A percentile compares a stretch with the other conserved stretches of the same genome.
These are phyloP conservation scores for Quercus bicolor DNA, from an alignment of 306 rosid species.

Conservation along the genomic window DNA sequence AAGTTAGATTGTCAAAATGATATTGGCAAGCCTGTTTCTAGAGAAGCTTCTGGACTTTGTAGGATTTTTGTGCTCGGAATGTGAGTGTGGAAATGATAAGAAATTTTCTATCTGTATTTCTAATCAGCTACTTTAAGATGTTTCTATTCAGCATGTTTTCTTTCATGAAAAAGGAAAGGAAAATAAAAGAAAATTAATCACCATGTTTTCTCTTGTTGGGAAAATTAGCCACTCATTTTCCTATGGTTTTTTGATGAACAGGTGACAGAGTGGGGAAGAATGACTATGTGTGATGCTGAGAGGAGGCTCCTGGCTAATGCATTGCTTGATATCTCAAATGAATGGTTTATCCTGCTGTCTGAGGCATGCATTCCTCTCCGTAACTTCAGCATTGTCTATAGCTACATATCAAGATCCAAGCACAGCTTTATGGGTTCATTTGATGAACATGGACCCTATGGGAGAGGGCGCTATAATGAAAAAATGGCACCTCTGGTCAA, in stretches of 20 bases:
- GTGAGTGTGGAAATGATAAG: slow-evolving; percentile 6
- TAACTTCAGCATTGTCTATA: slow-evolving; percentile 70
- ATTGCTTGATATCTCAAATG: slow-evolving; percentile 87
- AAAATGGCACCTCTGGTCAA: slow-evolving; percentile 85
- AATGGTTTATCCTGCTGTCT: slow-evolving; percentile 90
- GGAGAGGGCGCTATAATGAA: slow-evolving; percentile 82
- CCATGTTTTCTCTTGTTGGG: neutral
- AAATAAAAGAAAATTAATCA: neutral
- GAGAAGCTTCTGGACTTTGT: neutral
- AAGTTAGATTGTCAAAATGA: slow-evolving; percentile 6
- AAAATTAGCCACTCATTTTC: neutral
- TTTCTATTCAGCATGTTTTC: neutral
- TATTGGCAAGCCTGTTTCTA: neutral
- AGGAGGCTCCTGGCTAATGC: slow-evolving; percentile 95
- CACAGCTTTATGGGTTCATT: slow-evolving; percentile 85
- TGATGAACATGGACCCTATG: slow-evolving; percentile 87
- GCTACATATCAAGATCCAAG: slow-evolving; percentile 66
- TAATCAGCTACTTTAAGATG: slow-evolving; percentile 14
- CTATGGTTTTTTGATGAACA: slow-evolving; percentile 23
- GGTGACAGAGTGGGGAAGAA: slow-evolving; percentile 96
- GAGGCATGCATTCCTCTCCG: slow-evolving; percentile 94
- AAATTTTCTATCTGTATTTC: neutral
- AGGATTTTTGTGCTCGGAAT: neutral
- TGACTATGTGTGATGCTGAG: slow-evolving; percentile 97
- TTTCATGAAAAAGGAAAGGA: neutral